Conservation (phyloP, 2,329 filamentous ascomycete genomes). For the Claviceps purpurea region DNA sequence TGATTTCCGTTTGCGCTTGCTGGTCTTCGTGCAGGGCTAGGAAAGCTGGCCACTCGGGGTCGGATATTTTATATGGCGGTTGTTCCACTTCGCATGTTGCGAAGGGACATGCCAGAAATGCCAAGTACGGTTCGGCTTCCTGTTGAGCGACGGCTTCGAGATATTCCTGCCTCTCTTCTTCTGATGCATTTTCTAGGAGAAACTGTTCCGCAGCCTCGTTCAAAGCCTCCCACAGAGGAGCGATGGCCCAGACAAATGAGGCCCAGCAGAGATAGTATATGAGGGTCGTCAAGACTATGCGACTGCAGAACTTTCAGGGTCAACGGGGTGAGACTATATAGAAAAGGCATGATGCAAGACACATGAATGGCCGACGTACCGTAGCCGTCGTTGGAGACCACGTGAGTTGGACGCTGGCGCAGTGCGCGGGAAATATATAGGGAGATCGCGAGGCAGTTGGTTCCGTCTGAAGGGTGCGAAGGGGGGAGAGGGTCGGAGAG, state of each 20-base stretch:
- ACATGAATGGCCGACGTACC: constrained; percentile 1
- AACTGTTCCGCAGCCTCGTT: no score
- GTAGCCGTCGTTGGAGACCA: constrained; percentile 4
- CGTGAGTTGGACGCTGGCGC: background rate
- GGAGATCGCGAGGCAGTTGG: constrained; percentile 10
- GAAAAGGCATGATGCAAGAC: background rate
- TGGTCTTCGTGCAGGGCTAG: constrained; percentile 42
- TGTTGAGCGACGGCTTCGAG: constrained; percentile 29
- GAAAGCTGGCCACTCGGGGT: constrained; percentile 52
- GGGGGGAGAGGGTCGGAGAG: constrained; percentile 10
- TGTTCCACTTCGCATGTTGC: constrained; percentile 36
- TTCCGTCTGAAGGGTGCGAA: constrained; percentile 10
- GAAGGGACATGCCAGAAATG: constrained; percentile 51
- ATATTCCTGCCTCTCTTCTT: constrained; percentile 29
- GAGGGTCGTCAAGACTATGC: constrained; percentile 18
- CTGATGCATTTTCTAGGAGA: constrained; percentile 21
- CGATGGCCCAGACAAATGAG: constrained; percentile 31
- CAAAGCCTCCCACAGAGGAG: constrained; percentile 24
- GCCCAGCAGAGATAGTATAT: constrained; percentile 26
- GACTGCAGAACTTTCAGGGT: constrained; percentile 8
- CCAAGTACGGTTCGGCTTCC: constrained; percentile 25
- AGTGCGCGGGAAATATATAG: constrained; percentile 20
- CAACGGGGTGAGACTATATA: background rate
- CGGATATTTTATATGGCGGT: constrained; percentile 37
- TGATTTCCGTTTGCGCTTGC: constrained; percentile 32